These are phyloP conservation scores for Carex myosuroides DNA, from an alignment of 176 grass and related monocot species.

Conservation along the genomic window DNA sequence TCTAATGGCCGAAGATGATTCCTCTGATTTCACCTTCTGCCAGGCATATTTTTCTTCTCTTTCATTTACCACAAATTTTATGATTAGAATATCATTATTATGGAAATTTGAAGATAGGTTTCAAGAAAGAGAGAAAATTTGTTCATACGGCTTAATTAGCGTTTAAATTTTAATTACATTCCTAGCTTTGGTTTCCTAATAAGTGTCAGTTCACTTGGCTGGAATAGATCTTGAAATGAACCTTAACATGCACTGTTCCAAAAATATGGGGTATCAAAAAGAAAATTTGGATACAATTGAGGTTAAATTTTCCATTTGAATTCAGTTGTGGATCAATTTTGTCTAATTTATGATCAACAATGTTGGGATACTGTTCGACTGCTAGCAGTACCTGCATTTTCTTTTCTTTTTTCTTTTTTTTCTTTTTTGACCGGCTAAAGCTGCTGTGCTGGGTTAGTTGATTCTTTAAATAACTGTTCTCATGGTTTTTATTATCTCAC, in stretches of 20 bases:
- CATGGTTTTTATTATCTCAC: not conserved
- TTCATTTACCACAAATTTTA: not conserved
- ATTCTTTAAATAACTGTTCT: not conserved
- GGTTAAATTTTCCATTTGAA: not conserved
- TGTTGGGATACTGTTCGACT: too few relatives aligned
- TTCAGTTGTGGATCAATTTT: not conserved
- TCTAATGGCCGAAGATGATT: conserved; percentile 45
- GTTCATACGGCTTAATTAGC: too few relatives aligned
- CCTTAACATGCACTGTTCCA: not conserved
- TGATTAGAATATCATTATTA: not conserved
- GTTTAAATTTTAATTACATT: not conserved
- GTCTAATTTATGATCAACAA: not conserved
- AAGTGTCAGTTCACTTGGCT: not conserved
- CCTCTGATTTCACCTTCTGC: conserved; percentile 91
- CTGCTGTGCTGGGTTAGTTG: not conserved
- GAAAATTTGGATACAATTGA: not conserved
- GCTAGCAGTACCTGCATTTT: too few relatives aligned
- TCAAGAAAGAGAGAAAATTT: not conserved
- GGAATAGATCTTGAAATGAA: not conserved
- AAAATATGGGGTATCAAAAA: not conserved
- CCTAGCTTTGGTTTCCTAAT: not conserved
- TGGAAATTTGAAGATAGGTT: not conserved
- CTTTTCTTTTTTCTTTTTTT: too few relatives aligned
- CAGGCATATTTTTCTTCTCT: conserved; percentile 24
- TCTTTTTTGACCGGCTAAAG: not conserved